A percentile compares a stretch with the other conserved stretches of the same genome.
Evolutionary conservation across 129 eudicot species (phyloP).

Genomic region (Lonicera japonica): DNA sequence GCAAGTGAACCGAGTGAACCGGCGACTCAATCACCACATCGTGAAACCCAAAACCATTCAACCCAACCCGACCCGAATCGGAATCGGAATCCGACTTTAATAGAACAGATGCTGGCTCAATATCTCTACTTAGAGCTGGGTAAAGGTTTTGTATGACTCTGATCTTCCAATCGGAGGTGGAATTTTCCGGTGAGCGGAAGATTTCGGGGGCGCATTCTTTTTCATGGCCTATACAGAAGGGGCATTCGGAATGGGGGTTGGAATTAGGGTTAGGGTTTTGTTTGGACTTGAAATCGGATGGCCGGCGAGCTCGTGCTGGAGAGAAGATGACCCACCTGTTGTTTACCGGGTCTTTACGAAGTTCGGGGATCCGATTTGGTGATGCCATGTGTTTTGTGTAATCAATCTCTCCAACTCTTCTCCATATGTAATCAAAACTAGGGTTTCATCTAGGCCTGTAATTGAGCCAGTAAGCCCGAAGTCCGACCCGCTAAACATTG

Average conservation of each 20-base stretch:
- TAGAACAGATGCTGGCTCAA: conserved; percentile 2
- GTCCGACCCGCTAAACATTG: too few species aligned
- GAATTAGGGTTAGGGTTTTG: conserved; percentile 42
- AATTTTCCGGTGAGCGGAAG: conserved; percentile 52
- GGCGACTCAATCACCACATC: conserved; percentile 91
- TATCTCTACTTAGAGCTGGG: conserved; percentile 72
- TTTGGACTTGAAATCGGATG: conserved; percentile 87
- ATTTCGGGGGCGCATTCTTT: conserved; percentile 93
- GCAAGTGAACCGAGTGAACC: conserved; percentile 58
- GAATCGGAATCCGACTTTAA: not conserved
- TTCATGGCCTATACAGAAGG: conserved; percentile 88
- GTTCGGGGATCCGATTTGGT: conserved; percentile 32
- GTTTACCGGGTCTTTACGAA: conserved; percentile 69
- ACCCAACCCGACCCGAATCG: conserved; percentile 15
- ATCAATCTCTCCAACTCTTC: too few species aligned
- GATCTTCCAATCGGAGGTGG: conserved; percentile 59
- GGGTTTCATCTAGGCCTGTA: too few species aligned
- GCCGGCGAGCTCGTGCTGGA: conserved; percentile 87
- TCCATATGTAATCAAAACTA: too few species aligned
- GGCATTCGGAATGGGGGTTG: conserved; percentile 44
- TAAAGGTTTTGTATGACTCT: conserved; percentile 83
- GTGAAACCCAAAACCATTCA: conserved; percentile 77
- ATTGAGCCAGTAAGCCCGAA: too few species aligned
- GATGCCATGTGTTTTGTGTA: not conserved
- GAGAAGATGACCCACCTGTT: conserved; percentile 78